phyloP scores from a whole-genome alignment of 306 rosid genomes.

The Rosa rugosa region DNA sequence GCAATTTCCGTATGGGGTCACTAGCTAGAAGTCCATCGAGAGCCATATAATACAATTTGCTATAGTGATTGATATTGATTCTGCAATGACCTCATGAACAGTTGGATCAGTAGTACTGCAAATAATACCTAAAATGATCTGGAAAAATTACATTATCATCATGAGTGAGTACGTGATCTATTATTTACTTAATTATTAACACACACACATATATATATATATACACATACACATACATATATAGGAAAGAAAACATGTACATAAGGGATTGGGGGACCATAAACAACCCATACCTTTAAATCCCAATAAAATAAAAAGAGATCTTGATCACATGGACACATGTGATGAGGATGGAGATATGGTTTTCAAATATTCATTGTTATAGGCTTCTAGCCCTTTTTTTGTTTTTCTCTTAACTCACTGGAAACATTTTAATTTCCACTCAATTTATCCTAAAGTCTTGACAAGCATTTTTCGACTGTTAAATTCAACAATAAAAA shows the following conservation, averaged over 20 bases:
- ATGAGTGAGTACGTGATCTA: constrained; percentile 21
- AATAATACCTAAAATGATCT: constrained; percentile 14
- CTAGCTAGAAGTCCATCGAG: background rate
- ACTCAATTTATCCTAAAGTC: background rate
- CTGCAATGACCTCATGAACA: constrained; percentile 26
- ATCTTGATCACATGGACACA: constrained; percentile 80
- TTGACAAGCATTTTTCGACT: background rate
- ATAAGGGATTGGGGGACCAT: constrained; percentile 77
- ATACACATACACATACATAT: background rate
- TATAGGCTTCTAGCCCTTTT: background rate
- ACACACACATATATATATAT: background rate
- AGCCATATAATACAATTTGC: background rate
- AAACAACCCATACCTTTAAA: constrained; percentile 92
- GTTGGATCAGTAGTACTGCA: constrained; percentile 5
- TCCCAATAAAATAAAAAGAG: constrained; percentile 59
- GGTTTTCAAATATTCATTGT: constrained; percentile 25
- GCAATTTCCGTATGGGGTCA: background rate
- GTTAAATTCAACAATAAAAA: background rate
- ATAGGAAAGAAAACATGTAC: constrained; percentile 29
- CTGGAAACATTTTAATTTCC: constrained; percentile 11
- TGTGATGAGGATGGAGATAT: constrained; percentile 69
- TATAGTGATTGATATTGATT: background rate
- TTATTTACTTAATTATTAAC: constrained; percentile 9
- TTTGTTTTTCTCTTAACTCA: constrained; percentile 10
- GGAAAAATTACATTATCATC: constrained; percentile 21